phyloP scores from a whole-genome alignment of 176 grass and related monocot genomes.

The Puya raimondii region DNA sequence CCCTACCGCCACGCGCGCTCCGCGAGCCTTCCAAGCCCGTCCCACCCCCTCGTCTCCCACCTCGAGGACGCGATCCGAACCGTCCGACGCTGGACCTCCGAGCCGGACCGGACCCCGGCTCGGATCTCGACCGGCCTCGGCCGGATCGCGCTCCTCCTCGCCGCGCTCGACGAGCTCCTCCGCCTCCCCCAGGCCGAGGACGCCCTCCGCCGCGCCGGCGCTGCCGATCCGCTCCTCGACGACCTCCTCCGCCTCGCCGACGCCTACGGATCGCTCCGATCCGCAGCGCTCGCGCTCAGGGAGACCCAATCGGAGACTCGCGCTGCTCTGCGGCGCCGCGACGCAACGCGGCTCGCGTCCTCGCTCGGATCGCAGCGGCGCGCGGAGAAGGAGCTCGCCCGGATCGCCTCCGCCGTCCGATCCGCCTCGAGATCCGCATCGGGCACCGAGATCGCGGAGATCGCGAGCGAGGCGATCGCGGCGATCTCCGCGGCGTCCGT shows the following conservation, averaged over 20 bases:
- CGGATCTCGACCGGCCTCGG: constrained; percentile 21
- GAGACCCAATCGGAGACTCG: constrained; percentile 25
- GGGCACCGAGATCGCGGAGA: background rate
- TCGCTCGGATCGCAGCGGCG: constrained; percentile 12
- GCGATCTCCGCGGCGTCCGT: background rate
- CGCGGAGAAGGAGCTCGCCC: background rate
- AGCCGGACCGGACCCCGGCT: background rate
- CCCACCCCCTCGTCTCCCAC: constrained; percentile 23
- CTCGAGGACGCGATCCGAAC: constrained; percentile 20
- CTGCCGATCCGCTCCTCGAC: constrained; percentile 26
- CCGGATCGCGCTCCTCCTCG: constrained; percentile 19
- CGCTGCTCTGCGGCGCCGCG: constrained; percentile 25
- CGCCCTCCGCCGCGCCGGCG: constrained; percentile 3
- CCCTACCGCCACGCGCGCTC: constrained; percentile 32
- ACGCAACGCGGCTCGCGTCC: constrained; percentile 19
- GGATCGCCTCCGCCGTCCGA: background rate
- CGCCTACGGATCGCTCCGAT: constrained; percentile 41
- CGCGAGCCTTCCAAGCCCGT: constrained; percentile 32
- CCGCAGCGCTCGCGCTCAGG: constrained; percentile 22
- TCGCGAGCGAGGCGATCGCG: background rate
- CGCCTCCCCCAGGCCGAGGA: constrained; percentile 29
- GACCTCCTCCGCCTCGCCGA: constrained; percentile 59
- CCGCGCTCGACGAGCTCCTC: constrained; percentile 29
- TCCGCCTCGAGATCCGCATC: background rate
- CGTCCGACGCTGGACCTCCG: constrained; percentile 26